These are phyloP conservation scores for Neotropicomus parvogracilis DNA, from an alignment of 1,284 basidiomycete genomes.

Conservation along the genomic window DNA sequence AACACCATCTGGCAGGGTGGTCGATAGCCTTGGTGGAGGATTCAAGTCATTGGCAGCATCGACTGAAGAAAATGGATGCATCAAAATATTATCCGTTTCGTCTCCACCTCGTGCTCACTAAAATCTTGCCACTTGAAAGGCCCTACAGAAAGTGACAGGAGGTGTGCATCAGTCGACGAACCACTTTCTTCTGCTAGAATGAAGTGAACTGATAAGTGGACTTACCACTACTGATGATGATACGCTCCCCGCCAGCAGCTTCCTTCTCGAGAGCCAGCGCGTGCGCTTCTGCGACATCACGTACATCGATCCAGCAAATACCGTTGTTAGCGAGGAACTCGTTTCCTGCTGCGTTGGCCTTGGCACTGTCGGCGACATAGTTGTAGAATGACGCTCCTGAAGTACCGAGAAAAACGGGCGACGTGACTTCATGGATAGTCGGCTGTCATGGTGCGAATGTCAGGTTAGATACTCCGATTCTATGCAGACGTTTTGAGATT, in stretches of 20 bases:
- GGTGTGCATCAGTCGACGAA: not conserved
- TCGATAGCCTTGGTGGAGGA: conserved; percentile 23
- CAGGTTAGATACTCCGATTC: not conserved
- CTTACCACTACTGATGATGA: conserved; percentile 44
- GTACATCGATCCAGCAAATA: conserved; percentile 34
- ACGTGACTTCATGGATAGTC: conserved; percentile 47
- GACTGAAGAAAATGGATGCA: conserved; percentile 13
- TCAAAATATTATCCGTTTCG: not conserved
- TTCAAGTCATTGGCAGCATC: conserved; percentile 29
- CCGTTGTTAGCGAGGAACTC: conserved; percentile 33
- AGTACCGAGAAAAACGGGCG: conserved; percentile 43
- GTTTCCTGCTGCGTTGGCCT: conserved; percentile 20
- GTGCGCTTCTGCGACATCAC: conserved; percentile 58
- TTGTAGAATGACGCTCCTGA: conserved; percentile 37
- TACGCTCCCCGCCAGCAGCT: conserved; percentile 60
- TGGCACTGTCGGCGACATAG: conserved; percentile 28
- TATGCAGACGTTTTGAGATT: not conserved
- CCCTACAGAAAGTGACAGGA: conserved; percentile 8
- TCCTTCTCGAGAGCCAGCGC: conserved; percentile 48
- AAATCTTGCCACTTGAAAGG: conserved; percentile 33
- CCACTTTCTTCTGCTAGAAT: no score
- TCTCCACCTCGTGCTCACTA: conserved; percentile 14
- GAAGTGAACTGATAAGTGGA: not conserved
- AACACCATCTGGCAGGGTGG: conserved; percentile 21
- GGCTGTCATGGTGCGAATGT: conserved; percentile 29